Evolutionary conservation across 2,329 filamentous ascomycete genomes (phyloP).

Genomic region (Neophaeococcomyces mojaviensis): DNA sequence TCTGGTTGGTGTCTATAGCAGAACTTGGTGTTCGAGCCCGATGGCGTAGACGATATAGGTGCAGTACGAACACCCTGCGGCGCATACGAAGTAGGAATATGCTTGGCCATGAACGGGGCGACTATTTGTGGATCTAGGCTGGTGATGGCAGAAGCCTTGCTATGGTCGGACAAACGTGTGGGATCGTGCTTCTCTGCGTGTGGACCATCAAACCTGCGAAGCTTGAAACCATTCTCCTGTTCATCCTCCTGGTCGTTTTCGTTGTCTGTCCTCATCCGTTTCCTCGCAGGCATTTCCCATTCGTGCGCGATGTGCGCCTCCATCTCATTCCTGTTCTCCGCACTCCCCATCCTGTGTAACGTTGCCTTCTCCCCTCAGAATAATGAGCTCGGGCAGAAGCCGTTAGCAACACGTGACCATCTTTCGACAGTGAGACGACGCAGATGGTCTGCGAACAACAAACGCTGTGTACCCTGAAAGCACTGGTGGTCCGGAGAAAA

Average conservation of each 20-base stretch:
- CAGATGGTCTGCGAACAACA: too few relatives aligned
- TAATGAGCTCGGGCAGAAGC: too few relatives aligned
- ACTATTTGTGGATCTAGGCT: slow-evolving; percentile 70
- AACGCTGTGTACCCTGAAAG: too few relatives aligned
- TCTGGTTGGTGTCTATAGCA: slow-evolving; percentile 95
- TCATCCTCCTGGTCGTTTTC: slow-evolving; percentile 21
- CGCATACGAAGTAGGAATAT: slow-evolving; percentile 84
- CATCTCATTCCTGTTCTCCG: background rate
- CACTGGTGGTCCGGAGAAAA: too few relatives aligned
- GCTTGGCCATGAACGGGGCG: slow-evolving; percentile 79
- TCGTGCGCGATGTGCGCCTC: slow-evolving; percentile 6
- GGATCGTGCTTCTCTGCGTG: slow-evolving; percentile 21
- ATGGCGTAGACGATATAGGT: background rate
- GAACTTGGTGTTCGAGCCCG: slow-evolving; percentile 72
- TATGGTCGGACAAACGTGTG: slow-evolving; percentile 16
- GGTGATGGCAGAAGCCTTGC: slow-evolving; percentile 38
- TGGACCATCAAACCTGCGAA: slow-evolving; percentile 15
- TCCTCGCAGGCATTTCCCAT: slow-evolving; percentile 17
- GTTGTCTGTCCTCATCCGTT: slow-evolving; percentile 15
- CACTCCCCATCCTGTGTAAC: background rate
- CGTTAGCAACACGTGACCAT: too few relatives aligned
- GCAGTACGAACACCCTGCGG: slow-evolving; percentile 49
- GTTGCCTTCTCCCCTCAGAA: background rate
- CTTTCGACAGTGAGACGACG: too few relatives aligned
- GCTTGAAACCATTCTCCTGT: slow-evolving; percentile 18